Evolutionary conservation across 768 basidiomycete genomes (phyloP).

Genomic region (Tylopilus felleus): DNA sequence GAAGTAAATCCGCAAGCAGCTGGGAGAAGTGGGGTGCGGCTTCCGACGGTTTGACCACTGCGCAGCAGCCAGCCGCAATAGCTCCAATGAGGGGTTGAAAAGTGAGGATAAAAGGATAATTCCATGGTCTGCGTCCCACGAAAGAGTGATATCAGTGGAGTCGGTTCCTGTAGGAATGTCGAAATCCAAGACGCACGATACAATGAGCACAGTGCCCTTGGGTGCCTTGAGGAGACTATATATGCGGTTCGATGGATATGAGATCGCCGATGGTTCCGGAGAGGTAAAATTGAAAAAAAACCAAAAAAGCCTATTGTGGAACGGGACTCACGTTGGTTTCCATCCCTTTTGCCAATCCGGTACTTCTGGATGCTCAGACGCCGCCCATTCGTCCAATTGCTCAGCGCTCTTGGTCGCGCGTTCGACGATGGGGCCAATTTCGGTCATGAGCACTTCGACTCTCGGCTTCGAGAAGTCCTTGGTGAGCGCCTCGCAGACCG

Average conservation of each 20-base stretch:
- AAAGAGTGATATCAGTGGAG: not conserved
- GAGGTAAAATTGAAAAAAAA: not conserved
- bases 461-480: constrained; percentile 51
- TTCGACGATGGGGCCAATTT: constrained; percentile 44
- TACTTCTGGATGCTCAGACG: constrained; percentile 39
- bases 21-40: constrained; percentile 41
- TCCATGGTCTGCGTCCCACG: constrained; percentile 51
- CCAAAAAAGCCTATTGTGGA: too few species aligned
- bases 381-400: constrained; percentile 57
- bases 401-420: constrained; percentile 42
- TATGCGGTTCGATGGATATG: not conserved
- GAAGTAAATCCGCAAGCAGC: constrained; percentile 52
- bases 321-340: constrained; percentile 40
- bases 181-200: constrained; percentile 44
- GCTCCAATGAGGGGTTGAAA: constrained; percentile 65
- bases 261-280: not conserved
- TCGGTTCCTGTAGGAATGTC: too few species aligned
- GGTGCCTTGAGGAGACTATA: constrained; percentile 46
- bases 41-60: constrained; percentile 67
- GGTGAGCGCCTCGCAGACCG: constrained; percentile 41
- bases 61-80: constrained; percentile 71
- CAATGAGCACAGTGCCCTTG: constrained; percentile 60
- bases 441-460: constrained; percentile 34
- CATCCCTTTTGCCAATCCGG: constrained; percentile 43
- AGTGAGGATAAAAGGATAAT: constrained; percentile 55